A percentile compares a stretch with the other conserved stretches of the same genome.
phyloP scores from a whole-genome alignment of 129 eudicot species.

The Centaurea solstitialis region DNA sequence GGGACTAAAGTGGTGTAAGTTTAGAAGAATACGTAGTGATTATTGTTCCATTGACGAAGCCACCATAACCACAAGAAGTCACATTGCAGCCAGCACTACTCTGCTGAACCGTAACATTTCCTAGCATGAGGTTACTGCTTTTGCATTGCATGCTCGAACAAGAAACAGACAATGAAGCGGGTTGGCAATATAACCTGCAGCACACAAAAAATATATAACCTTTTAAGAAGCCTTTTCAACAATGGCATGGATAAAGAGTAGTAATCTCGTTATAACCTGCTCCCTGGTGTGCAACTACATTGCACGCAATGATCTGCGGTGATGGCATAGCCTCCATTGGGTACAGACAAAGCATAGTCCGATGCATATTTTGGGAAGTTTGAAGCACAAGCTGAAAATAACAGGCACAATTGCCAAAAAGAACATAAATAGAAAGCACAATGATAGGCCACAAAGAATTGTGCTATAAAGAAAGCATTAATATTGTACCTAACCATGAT shows the following conservation, averaged over 20 bases:
- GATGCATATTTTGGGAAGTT: slow-evolving; percentile 75
- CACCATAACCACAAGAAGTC: slow-evolving; percentile 88
- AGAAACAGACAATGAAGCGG: slow-evolving; percentile 92
- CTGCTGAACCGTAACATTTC: slow-evolving; percentile 81
- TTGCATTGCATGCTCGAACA: slow-evolving; percentile 99
- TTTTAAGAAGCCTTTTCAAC: neutral
- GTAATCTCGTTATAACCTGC: slow-evolving; percentile 58
- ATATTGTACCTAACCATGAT: slow-evolving; percentile 3
- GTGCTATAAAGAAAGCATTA: neutral
- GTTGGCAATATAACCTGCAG: slow-evolving; percentile 88
- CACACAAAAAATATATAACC: too few relatives aligned
- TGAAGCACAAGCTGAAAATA: slow-evolving; percentile 86
- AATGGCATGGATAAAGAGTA: neutral
- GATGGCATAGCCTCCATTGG: slow-evolving; percentile 91
- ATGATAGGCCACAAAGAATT: too few relatives aligned
- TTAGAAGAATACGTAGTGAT: slow-evolving; percentile 58
- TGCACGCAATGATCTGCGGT: slow-evolving; percentile 94
- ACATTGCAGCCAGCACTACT: slow-evolving; percentile 94
- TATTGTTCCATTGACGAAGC: slow-evolving; percentile 82
- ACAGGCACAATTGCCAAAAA: neutral
- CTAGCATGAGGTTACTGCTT: slow-evolving; percentile 89
- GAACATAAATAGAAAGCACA: too few relatives aligned
- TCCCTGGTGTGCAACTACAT: slow-evolving; percentile 92
- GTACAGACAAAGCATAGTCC: slow-evolving; percentile 80
- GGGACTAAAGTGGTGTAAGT: neutral